A percentile compares a stretch with the other conserved stretches of the same genome.
These are phyloP conservation scores for Pythium folliculosum DNA, from an alignment of 352 stramenopile species.

Conservation along the genomic window DNA sequence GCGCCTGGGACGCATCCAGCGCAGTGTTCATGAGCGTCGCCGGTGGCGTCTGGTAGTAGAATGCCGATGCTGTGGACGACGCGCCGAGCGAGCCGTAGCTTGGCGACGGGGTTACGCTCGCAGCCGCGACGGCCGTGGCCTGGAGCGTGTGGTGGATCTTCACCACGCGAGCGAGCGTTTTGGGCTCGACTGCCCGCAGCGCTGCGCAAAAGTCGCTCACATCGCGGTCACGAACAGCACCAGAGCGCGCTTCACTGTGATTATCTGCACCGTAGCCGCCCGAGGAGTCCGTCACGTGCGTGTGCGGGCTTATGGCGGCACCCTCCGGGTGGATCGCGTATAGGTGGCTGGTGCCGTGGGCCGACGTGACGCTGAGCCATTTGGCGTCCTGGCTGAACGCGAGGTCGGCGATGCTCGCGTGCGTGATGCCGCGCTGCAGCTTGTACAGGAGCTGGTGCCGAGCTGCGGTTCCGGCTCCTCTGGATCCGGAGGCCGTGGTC, in stretches of 20 bases:
- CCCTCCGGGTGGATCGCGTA: slow-evolving; percentile 82
- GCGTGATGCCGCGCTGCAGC: slow-evolving; percentile 85
- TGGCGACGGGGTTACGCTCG: slow-evolving; percentile 33
- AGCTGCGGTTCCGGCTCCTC: slow-evolving; percentile 4
- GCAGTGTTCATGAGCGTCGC: slow-evolving; percentile 60
- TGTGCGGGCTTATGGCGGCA: slow-evolving; percentile 63
- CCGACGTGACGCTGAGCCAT: slow-evolving; percentile 86
- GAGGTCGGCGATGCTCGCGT: slow-evolving; percentile 82
- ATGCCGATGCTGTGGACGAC: slow-evolving; percentile 17
- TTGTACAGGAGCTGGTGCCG: slow-evolving; percentile 79
- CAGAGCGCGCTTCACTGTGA: not conserved
- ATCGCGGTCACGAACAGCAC: slow-evolving; percentile 33
- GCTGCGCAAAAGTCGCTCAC: slow-evolving; percentile 77
- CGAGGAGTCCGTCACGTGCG: slow-evolving; percentile 50
- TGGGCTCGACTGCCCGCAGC: slow-evolving; percentile 62
- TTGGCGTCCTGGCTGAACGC: slow-evolving; percentile 83
- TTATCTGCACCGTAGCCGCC: not conserved
- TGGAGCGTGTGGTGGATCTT: slow-evolving; percentile 73
- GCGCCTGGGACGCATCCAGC: slow-evolving; percentile 65
- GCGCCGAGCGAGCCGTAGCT: slow-evolving; percentile 20
- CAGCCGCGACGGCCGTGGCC: slow-evolving; percentile 17
- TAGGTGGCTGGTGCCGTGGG: slow-evolving; percentile 83
- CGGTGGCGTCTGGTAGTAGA: slow-evolving; percentile 23
- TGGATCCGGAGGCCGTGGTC: slow-evolving; percentile 6
- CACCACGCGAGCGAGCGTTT: slow-evolving; percentile 66